These are phyloP conservation scores for Cryptosporidium felis DNA, from an alignment of 169 alveolate species.

Conservation along the genomic window DNA sequence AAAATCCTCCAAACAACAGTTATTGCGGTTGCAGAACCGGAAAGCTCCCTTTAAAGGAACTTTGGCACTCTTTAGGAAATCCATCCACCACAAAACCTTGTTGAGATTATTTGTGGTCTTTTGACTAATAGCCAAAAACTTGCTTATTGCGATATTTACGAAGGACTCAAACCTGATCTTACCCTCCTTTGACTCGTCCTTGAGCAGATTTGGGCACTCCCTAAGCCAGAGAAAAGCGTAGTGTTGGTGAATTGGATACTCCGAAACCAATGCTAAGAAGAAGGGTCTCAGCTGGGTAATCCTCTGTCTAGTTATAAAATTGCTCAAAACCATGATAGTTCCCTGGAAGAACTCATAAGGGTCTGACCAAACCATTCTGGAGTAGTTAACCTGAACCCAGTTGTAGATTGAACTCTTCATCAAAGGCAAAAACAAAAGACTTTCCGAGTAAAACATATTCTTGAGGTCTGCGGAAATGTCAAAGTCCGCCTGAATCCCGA, in stretches of 20 bases:
- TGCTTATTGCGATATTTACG: conserved; percentile 17
- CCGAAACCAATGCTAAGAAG: conserved; percentile 31
- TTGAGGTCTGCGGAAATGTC: conserved; percentile 36
- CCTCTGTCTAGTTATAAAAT: conserved; percentile 17
- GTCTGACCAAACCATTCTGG: conserved; percentile 60
- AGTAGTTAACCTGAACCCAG: conserved; percentile 46
- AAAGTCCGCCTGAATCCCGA: conserved; percentile 51
- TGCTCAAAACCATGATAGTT: conserved; percentile 20
- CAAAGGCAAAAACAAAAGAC: conserved; percentile 35
- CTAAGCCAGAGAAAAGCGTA: conserved; percentile 54
- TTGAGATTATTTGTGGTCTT: not conserved
- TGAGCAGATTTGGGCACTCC: conserved; percentile 44
- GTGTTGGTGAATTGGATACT: conserved; percentile 50
- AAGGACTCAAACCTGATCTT: conserved; percentile 31
- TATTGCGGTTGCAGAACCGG: not conserved
- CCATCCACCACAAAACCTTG: conserved; percentile 38
- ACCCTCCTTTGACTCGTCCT: conserved; percentile 32
- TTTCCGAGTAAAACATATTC: conserved; percentile 8
- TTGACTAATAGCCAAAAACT: not conserved
- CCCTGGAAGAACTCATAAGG: conserved; percentile 69
- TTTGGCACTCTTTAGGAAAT: not conserved
- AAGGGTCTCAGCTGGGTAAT: conserved; percentile 10
- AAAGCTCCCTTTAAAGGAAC: conserved; percentile 1
- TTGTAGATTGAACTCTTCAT: conserved; percentile 48
- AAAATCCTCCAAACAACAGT: conserved; percentile 40